Conservation (phyloP, 139 green algal species). For the Desmodesmus armatus region DNA sequence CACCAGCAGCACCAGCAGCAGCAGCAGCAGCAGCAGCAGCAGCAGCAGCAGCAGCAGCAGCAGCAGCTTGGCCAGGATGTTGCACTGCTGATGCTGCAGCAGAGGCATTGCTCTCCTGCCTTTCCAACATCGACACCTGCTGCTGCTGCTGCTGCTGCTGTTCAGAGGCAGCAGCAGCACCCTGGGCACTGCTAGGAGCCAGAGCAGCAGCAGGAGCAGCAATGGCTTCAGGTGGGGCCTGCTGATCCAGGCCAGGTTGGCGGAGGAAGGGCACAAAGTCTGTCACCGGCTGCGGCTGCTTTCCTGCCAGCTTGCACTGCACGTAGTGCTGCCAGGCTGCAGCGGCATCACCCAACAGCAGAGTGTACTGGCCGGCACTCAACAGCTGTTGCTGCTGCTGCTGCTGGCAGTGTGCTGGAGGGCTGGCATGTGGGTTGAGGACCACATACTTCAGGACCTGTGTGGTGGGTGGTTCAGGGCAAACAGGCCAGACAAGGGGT, state of each 20-base stretch:
- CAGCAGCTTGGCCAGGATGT: background rate
- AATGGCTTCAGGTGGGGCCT: background rate
- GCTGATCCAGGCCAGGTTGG: background rate
- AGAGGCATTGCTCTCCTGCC: background rate
- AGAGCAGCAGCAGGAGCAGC: background rate
- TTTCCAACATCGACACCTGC: too few relatives aligned
- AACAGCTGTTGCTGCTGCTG: background rate
- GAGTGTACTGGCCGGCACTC: background rate
- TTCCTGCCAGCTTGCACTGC: background rate
- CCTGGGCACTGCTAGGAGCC: too few relatives aligned
- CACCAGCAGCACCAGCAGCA: too few relatives aligned
- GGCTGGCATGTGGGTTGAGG: too few relatives aligned
- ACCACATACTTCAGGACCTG: too few relatives aligned
- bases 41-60: too few relatives aligned
- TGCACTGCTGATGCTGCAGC: background rate
- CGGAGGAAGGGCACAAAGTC: background rate
- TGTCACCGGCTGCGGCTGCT: background rate
- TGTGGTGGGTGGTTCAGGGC: too few relatives aligned
- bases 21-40: background rate
- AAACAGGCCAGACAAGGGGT: too few relatives aligned
- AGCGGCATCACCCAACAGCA: too few relatives aligned
- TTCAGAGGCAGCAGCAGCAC: background rate
- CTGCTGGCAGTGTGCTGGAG: too few relatives aligned
- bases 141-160: background rate
- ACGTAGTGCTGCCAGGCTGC: too few relatives aligned